Conservation (phyloP, 1,284 basidiomycete genomes). For the Phenoliferia sp. region DNA sequence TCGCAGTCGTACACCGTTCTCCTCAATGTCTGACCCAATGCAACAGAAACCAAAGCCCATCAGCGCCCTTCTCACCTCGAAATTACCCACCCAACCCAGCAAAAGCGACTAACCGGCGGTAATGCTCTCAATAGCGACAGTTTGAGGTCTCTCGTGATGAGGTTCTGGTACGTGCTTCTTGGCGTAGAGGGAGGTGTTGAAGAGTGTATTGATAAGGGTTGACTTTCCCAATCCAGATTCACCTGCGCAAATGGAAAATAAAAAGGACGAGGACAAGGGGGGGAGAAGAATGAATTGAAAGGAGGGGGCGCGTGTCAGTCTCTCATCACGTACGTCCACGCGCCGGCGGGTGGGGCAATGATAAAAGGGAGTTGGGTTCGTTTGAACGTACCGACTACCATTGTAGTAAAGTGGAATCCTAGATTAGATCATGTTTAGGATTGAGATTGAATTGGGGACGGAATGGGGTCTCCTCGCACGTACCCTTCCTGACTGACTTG, state of each 20-base stretch:
- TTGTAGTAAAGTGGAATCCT: slow-evolving; percentile 91
- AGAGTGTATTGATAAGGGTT: slow-evolving; percentile 93
- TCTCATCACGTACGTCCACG: background rate
- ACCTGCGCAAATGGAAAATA: slow-evolving; percentile 52
- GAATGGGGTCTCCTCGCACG: background rate
- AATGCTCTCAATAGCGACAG: slow-evolving; percentile 92
- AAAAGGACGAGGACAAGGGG: slow-evolving; percentile 3
- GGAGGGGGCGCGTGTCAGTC: slow-evolving; percentile 9
- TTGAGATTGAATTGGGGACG: background rate
- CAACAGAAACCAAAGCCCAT: background rate
- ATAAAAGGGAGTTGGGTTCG: background rate
- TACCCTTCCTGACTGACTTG: slow-evolving; percentile 70
- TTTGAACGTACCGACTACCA: slow-evolving; percentile 87
- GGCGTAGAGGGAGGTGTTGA: slow-evolving; percentile 89
- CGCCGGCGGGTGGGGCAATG: background rate
- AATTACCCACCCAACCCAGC: background rate
- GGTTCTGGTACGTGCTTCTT: slow-evolving; percentile 73
- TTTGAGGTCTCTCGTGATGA: slow-evolving; percentile 78
- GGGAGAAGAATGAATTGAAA: slow-evolving; percentile 4
- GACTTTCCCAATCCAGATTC: slow-evolving; percentile 97
- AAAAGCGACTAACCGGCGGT: slow-evolving; percentile 66
- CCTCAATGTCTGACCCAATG: slow-evolving; percentile 75
- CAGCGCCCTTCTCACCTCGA: background rate
- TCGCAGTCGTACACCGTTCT: slow-evolving; percentile 88
- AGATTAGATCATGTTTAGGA: background rate